Evolutionary conservation across 306 rosid species (phyloP).

Genomic region (Vicia sativa): DNA sequence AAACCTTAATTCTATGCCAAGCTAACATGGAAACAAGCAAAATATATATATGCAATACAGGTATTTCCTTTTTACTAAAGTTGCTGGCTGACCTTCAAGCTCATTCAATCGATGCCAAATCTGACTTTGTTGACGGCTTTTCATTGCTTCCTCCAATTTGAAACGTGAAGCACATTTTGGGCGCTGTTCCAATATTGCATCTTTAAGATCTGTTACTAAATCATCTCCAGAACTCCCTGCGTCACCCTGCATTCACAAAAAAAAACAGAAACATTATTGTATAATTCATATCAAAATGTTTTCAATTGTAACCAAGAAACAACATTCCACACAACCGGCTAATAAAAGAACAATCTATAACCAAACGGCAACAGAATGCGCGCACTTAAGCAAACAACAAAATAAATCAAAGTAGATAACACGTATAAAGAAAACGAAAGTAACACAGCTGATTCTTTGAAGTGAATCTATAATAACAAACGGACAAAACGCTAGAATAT

Average conservation of each 20-base stretch:
- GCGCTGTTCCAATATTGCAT: constrained; percentile 64
- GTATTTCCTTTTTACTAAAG: constrained; percentile 25
- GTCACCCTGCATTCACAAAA: constrained; percentile 55
- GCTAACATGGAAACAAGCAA: constrained; percentile 32
- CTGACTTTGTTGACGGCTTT: constrained; percentile 61
- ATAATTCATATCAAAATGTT: too few relatives aligned
- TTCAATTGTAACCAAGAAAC: neutral
- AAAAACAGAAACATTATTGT: neutral
- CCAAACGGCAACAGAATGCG: neutral
- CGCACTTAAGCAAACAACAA: constrained; percentile 13
- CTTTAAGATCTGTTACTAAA: constrained; percentile 66
- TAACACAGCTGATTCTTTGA: neutral
- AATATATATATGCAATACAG: constrained; percentile 12
- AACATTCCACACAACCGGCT: neutral
- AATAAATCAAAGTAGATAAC: neutral
- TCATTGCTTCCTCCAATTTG: constrained; percentile 53
- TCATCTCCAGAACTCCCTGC: constrained; percentile 45
- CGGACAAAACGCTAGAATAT: neutral
- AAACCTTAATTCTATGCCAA: constrained; percentile 20
- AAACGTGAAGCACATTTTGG: constrained; percentile 54
- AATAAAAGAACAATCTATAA: constrained; percentile 26
- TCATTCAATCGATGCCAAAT: constrained; percentile 71
- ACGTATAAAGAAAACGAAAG: neutral
- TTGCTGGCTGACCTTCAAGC: constrained; percentile 67
- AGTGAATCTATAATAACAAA: constrained; percentile 15